Evolutionary conservation across 2,329 filamentous ascomycete species (phyloP).

Genomic region (Pyrenophora tritici-repentis): DNA sequence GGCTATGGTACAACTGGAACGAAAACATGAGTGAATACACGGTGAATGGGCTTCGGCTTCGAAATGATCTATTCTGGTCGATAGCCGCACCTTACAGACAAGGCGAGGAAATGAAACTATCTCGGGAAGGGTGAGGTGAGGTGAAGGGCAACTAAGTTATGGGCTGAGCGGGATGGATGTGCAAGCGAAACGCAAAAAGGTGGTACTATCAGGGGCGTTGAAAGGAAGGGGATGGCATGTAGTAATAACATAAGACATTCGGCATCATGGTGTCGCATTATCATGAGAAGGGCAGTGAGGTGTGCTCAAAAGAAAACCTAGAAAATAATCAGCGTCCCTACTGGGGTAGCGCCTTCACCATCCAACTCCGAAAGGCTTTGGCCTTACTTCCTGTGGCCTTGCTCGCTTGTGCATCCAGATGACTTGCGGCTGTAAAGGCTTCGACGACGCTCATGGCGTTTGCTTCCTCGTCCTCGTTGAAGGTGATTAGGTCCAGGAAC

Average conservation of each 20-base stretch:
- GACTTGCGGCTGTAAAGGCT: conserved; percentile 35
- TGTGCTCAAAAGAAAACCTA: conserved; percentile 5
- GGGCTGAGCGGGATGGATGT: conserved; percentile 15
- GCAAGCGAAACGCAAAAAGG: conserved; percentile 2
- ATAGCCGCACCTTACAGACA: conserved; percentile 13
- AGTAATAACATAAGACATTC: conserved; percentile 20
- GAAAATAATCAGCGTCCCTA: conserved; percentile 6
- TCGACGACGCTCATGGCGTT: conserved; percentile 29
- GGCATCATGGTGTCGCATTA: conserved; percentile 19
- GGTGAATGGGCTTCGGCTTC: conserved; percentile 7
- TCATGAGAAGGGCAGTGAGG: conserved; percentile 15
- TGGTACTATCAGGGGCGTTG: not conserved
- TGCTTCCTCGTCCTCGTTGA: conserved; percentile 25
- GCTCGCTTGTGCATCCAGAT: conserved; percentile 30
- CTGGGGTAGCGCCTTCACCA: conserved; percentile 19
- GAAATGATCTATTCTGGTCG: conserved; percentile 15
- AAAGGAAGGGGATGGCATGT: conserved; percentile 12
- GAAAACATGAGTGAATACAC: conserved; percentile 3
- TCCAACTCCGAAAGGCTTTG: conserved; percentile 31
- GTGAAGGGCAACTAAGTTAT: conserved; percentile 10
- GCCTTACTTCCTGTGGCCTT: conserved; percentile 26
- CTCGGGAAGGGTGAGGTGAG: not conserved
- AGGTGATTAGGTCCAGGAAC: conserved; percentile 34
- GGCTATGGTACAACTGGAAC: not conserved
- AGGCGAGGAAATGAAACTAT: conserved; percentile 9